Base-by-base conservation (phyloP, 768 basidiomycete species). In the Mycena latifolia region DNA sequence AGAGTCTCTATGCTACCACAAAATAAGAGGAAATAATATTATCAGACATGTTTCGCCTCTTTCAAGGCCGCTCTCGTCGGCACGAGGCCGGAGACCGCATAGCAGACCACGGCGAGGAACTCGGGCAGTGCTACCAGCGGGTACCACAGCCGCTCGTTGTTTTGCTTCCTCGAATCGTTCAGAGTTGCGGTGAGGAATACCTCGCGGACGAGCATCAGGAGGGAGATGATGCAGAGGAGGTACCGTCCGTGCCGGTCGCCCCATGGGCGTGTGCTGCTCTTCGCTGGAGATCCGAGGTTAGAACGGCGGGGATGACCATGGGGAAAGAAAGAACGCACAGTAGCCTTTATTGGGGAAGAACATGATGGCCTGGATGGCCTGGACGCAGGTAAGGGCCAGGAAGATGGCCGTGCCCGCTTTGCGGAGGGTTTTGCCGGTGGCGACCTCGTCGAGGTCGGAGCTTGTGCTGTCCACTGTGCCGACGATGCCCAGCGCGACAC, bases 101-200 rank as follows among this genome's bases (percentile, higher is more conserved):
- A 65, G 20, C 57, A 65, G 0, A 73, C 18, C 3, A 84, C 79
- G 0, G 78, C 78, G 17, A 83, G 61, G 27, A 82, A 57, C 66
- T 84, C 84, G 0, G 82, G 77, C 6, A 81, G 55, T 1, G 79
- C 80, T 6, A 79, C 68, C 2, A 85, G 66, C 1, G 83, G 81
- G 60, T 84, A 84, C 82, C 82, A 84, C 6, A 77, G 67, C 25
- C 67, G 72, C 58, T 85, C 84, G 22, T 77, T 70, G 25, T 74
- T 71, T 56, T 76, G 72, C 43, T 69, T 76, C 1, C 43, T 22
- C 6, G 63, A 35, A 35, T 80, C 67, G 25, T 59, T 67, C 2
- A 81, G 53, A 0, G 81, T 82, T 11, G 74, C 81, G 0, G 74
- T 74, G 24, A 74, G 53, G 67, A 80, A 85, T 2, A 65, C 63